phyloP scores from a whole-genome alignment of 768 basidiomycete genomes.

The Tricholoma sp. region DNA sequence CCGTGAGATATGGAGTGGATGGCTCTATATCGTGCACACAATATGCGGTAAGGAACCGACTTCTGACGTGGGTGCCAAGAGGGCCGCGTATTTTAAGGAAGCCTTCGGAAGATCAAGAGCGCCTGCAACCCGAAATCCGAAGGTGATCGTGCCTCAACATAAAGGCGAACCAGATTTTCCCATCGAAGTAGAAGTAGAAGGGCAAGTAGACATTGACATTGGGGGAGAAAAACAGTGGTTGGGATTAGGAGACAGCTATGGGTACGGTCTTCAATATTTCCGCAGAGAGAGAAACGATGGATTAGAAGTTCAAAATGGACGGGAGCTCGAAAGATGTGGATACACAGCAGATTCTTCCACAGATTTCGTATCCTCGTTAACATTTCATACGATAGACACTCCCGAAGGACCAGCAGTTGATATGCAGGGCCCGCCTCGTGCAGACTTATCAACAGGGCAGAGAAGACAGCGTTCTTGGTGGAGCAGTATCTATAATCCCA shows the following conservation, averaged over 20 bases:
- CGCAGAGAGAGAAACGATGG: constrained; percentile 46
- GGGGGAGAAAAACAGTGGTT: constrained; percentile 50
- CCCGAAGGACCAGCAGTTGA: background rate
- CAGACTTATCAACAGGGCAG: constrained; percentile 13
- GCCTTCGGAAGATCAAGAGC: constrained; percentile 38
- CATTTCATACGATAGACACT: constrained; percentile 2
- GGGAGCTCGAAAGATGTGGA: constrained; percentile 46
- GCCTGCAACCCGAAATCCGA: constrained; percentile 3
- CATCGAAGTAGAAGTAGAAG: constrained; percentile 31
- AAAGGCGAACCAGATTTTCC: constrained; percentile 12
- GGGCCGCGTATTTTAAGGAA: constrained; percentile 36
- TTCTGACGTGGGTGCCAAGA: constrained; percentile 37
- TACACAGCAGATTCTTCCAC: constrained; percentile 22
- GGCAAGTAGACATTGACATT: constrained; percentile 36
- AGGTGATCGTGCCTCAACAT: background rate
- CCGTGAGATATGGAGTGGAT: constrained; percentile 53
- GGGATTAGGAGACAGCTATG: constrained; percentile 40
- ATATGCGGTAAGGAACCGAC: constrained; percentile 52
- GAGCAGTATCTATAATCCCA: constrained; percentile 43
- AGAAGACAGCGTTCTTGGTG: constrained; percentile 48
- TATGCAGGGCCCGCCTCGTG: constrained; percentile 9
- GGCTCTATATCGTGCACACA: constrained; percentile 51
- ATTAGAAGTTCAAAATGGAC: constrained; percentile 47
- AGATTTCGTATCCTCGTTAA: background rate
- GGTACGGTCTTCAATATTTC: constrained; percentile 35